Evolutionary conservation across 2,329 filamentous ascomycete genomes (phyloP), one percentile per base, ranked within the genome.

Genomic region (Cordyceps farinosa): DNA sequence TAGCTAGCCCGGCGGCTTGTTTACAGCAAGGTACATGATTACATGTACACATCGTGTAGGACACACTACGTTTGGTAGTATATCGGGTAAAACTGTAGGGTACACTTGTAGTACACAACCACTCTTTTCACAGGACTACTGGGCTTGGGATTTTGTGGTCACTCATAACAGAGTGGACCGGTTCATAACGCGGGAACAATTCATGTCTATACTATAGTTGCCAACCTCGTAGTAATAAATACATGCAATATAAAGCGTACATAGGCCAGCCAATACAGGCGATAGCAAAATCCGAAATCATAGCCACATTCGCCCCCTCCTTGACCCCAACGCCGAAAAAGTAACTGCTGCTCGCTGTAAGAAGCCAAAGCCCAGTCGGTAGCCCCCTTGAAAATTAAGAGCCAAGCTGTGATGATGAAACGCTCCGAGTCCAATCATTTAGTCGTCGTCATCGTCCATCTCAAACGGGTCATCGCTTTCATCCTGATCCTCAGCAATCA

Each of bases 381-480:
- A 3, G 29, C 10, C 15, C 22, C 36, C 22, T 22, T 36, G 47
- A 11, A 22, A 52, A 5, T 1, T 27, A 32, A 44, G 5, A 38
- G 55, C 42, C 29, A 32, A 48, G 30, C n/a, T 44, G 32, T 44
- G n/a, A 50, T 32, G n/a, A 32, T n/a, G 29, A 22, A 1, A 22
- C 15, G 52, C 36, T 6, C n/a, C 22, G 42, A 47, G 30, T 22
- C 22, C 11, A 45, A 11, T 34, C 30, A 36, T 45, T 53, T 53
- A 61, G 38, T 61, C 58, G 22, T 76, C 74, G 54, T 76, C 73
- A 48, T 80, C 78, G 63, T 81, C 79, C 73, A 81, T 76, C 53
- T 76, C 78, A 64, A 82, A 82, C 22, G 75, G 73, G 63, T 81
- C 80, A 50, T 82, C 79, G 57, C 76, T 79, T 65, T 76, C 75